phyloP scores from a whole-genome alignment of 176 grass and related monocot species.

The Triticum dicoccoides region DNA sequence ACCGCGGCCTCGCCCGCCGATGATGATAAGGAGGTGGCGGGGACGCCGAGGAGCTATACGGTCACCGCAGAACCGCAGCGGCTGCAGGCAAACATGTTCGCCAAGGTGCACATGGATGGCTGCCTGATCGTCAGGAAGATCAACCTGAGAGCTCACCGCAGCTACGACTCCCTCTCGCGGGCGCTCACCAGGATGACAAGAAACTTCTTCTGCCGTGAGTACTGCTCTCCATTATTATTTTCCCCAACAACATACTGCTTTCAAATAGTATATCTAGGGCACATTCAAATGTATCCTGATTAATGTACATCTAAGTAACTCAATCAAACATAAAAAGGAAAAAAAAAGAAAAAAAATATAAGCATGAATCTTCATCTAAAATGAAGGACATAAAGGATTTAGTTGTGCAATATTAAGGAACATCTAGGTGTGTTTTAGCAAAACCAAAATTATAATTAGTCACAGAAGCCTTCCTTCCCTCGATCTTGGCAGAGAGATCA shows the following conservation, averaged over 20 bases:
- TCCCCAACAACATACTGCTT: no score
- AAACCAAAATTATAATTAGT: neutral
- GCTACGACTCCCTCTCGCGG: conserved; percentile 54
- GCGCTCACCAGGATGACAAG: conserved; percentile 59
- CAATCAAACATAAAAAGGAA: no score
- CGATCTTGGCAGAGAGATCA: no score
- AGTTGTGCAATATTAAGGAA: no score
- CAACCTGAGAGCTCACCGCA: conserved; percentile 57
- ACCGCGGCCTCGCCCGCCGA: neutral
- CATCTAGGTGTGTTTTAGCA: neutral
- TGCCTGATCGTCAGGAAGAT: conserved; percentile 69
- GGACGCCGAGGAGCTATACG: neutral
- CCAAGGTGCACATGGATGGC: conserved; percentile 89
- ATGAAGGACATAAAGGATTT: no score
- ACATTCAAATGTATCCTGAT: no score
- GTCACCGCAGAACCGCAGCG: neutral
- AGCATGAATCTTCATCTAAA: no score
- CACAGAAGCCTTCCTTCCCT: no score
- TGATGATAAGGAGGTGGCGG: neutral
- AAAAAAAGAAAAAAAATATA: no score
- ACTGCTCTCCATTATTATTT: neutral
- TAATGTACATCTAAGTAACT: no score
- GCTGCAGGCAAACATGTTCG: conserved; percentile 49
- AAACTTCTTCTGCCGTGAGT: conserved; percentile 76
- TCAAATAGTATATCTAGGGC: no score